A percentile compares a stretch with the other conserved stretches of the same genome.
phyloP scores from a whole-genome alignment of 768 basidiomycete genomes.

The Coprinopsis sp. region DNA sequence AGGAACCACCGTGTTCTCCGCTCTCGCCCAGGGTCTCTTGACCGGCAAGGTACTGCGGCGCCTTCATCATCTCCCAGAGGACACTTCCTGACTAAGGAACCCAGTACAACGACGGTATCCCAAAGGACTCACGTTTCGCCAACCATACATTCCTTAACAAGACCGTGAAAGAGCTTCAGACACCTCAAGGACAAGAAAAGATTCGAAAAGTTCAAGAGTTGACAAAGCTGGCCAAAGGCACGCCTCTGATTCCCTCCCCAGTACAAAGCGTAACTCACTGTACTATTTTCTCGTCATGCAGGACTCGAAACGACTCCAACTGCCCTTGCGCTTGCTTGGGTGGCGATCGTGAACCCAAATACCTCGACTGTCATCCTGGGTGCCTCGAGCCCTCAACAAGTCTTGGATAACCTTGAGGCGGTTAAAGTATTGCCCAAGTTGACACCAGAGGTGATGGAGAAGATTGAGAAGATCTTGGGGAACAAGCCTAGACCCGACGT shows the following conservation, averaged over 20 bases:
- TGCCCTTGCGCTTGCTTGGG: slow-evolving; percentile 76
- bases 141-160: slow-evolving; percentile 53
- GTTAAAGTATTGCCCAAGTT: slow-evolving; percentile 69
- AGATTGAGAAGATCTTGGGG: slow-evolving; percentile 64
- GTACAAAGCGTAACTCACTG: neutral
- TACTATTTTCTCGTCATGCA: slow-evolving; percentile 16
- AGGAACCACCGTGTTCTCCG: slow-evolving; percentile 70
- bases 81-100: neutral
- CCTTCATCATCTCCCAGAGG: neutral
- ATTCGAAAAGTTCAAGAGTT: slow-evolving; percentile 66
- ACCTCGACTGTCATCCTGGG: slow-evolving; percentile 68
- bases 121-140: slow-evolving; percentile 65
- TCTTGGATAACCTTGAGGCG: slow-evolving; percentile 64
- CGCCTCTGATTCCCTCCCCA: slow-evolving; percentile 20
- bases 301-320: slow-evolving; percentile 54
- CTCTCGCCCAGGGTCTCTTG: slow-evolving; percentile 70
- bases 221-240: slow-evolving; percentile 58
- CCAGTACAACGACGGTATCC: slow-evolving; percentile 72
- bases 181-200: slow-evolving; percentile 59
- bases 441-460: slow-evolving; percentile 56
- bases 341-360: slow-evolving; percentile 60
- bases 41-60: slow-evolving; percentile 59
- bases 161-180: slow-evolving; percentile 48
- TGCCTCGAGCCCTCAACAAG: slow-evolving; percentile 56
- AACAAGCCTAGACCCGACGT: too few relatives aligned